These are phyloP conservation scores for Rhodosorus marinus DNA, from an alignment of 23 red algal genomes.

Conservation along the genomic window DNA sequence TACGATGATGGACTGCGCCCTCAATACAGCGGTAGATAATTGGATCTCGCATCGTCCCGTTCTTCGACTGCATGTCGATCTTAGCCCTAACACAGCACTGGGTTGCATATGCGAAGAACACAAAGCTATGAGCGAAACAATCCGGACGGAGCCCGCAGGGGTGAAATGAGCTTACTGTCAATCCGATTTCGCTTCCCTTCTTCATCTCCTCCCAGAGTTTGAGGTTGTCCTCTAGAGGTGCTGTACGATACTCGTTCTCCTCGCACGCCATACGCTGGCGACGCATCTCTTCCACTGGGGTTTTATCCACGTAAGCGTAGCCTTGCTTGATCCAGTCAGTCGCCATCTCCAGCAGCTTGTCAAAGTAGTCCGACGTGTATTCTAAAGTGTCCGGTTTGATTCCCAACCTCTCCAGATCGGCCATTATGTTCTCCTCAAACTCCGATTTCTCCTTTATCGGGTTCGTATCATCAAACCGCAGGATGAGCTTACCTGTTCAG, in stretches of 20 bases:
- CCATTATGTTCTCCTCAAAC: constrained; percentile 79
- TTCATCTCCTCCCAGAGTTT: constrained; percentile 82
- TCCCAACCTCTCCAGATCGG: constrained; percentile 42
- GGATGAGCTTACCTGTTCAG: constrained; percentile 64
- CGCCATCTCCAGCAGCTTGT: constrained; percentile 36
- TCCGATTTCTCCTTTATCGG: constrained; percentile 73
- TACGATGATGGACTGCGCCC: constrained; percentile 33
- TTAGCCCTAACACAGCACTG: constrained; percentile 76
- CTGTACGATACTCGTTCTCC: constrained; percentile 54
- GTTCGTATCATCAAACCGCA: constrained; percentile 98
- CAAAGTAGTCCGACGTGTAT: constrained; percentile 93
- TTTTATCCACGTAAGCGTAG: constrained; percentile 91
- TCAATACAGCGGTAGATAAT: constrained; percentile 60
- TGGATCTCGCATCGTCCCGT: constrained; percentile 80
- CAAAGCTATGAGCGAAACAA: background rate
- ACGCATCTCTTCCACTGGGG: constrained; percentile 62
- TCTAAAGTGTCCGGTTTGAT: constrained; percentile 71
- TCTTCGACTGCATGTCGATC: constrained; percentile 94
- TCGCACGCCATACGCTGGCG: constrained; percentile 56
- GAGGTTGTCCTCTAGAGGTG: constrained; percentile 46
- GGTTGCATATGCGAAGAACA: too few relatives aligned
- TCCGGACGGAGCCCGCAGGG: background rate
- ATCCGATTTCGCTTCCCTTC: constrained; percentile 25
- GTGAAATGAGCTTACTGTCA: too few relatives aligned
- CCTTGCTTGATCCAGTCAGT: constrained; percentile 46